Percentiles rank a stretch among this genome's conserved stretches.
Evolutionary conservation across 352 stramenopile species (phyloP).

Genomic region (Phytophthora cactorum): DNA sequence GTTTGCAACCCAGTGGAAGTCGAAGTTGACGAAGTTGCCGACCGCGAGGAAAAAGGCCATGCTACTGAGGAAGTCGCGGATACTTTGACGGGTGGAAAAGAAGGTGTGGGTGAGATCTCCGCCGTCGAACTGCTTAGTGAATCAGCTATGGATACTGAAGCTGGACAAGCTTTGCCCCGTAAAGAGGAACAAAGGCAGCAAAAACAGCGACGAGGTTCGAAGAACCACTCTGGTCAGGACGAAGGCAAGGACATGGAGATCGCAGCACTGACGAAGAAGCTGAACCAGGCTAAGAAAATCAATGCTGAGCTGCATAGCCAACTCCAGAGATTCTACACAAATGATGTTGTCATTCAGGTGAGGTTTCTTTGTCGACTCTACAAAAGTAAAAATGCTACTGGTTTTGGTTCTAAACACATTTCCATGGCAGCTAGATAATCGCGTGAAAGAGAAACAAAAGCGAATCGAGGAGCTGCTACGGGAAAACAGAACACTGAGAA

Average conservation of each 20-base stretch:
- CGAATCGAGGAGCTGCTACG: conserved; percentile 61
- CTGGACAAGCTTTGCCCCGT: conserved; percentile 1
- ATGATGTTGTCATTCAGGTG: conserved; percentile 54
- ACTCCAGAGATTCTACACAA: conserved; percentile 56
- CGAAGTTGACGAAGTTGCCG: not conserved
- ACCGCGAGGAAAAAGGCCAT: not conserved
- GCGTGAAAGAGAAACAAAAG: conserved; percentile 65
- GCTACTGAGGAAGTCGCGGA: not conserved
- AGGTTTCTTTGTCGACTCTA: not conserved
- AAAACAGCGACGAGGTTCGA: conserved; percentile 1
- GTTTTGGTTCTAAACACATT: no score
- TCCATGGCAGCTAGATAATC: conserved; percentile 62
- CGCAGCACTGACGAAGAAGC: conserved; percentile 42
- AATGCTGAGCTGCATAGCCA: conserved; percentile 55
- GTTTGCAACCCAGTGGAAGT: not conserved
- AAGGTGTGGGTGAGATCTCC: not conserved
- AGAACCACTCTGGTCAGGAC: not conserved
- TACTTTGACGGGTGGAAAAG: no score
- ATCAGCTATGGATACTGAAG: not conserved
- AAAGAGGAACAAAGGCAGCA: conserved; percentile 7
- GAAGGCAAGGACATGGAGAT: conserved; percentile 23
- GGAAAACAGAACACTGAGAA: conserved; percentile 65
- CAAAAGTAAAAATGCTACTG: not conserved
- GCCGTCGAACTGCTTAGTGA: not conserved
- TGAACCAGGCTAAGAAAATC: conserved; percentile 51